Percentiles rank a stretch among this genome's conserved stretches.
Conservation (phyloP, 2,329 filamentous ascomycete species). For the Diaporthe australafricana region DNA sequence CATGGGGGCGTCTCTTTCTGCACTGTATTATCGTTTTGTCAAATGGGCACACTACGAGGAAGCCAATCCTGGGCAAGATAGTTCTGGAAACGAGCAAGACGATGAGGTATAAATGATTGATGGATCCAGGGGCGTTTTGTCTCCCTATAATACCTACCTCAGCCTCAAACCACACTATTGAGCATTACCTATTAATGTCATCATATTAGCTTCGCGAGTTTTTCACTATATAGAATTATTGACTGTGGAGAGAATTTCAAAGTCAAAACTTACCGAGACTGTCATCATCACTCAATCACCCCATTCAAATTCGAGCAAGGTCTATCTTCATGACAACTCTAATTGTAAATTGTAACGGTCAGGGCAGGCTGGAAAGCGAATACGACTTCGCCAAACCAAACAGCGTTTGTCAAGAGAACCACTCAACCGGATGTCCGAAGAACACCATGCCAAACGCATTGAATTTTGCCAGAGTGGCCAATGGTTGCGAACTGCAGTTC, state of each 20-base stretch:
- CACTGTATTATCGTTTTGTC: constrained; percentile 54
- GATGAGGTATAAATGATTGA: background rate
- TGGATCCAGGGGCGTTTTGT: background rate
- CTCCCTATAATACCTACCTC: background rate
- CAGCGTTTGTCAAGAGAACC: background rate
- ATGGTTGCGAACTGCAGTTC: background rate
- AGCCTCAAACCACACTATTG: no score
- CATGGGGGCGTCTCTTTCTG: constrained; percentile 55
- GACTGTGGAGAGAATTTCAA: no score
- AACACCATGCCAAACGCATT: constrained; percentile 11
- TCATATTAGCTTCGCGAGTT: no score
- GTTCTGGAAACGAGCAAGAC: background rate
- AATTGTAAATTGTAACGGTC: no score
- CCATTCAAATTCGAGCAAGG: background rate
- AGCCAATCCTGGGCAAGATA: constrained; percentile 52
- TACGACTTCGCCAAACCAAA: constrained; percentile 9
- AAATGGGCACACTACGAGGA: constrained; percentile 58
- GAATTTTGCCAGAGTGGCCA: background rate
- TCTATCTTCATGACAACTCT: no score
- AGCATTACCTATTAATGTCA: no score
- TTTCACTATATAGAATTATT: no score
- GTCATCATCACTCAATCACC: background rate
- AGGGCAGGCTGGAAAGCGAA: background rate
- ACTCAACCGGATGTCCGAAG: constrained; percentile 9
- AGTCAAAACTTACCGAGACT: no score